Percentiles rank a stretch among this genome's conserved stretches.
These are phyloP conservation scores for maize (Zea mays) DNA, from an alignment of 176 grass and related monocot genomes.

Conservation along the genomic window Zm-B73-REFERENCE-NAM-5.0 NC_050096.1:254729001-254729500, in stretches of 20 bases:
- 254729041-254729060: conserved; percentile 78
- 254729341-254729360: conserved; percentile 28
- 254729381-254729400: conserved; percentile 82
- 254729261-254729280: conserved; percentile 37
- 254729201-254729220: conserved; percentile 54
- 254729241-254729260: conserved; percentile 46
- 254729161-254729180: conserved; percentile 44
- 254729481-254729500: conserved; percentile 85
- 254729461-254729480: conserved; percentile 75
- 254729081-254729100: conserved; percentile 83
- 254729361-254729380: conserved; percentile 67
- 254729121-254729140: conserved; percentile 76
- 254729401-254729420: conserved; percentile 74
- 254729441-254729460: conserved; percentile 86
- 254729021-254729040: conserved; percentile 67
- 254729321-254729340: conserved; percentile 32
- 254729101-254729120: conserved; percentile 84
- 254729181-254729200: conserved; percentile 57
- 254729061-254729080: conserved; percentile 69
- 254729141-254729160: conserved; percentile 52
- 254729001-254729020: conserved; percentile 71
- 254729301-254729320: conserved; percentile 66
- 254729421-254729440: conserved; percentile 82
- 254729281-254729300: conserved; percentile 84
- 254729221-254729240: conserved; percentile 42